Evolutionary conservation across 2,329 filamentous ascomycete species (phyloP), one percentile per base, ranked within the genome.

Genomic region (Penicillium brasilianum): DNA sequence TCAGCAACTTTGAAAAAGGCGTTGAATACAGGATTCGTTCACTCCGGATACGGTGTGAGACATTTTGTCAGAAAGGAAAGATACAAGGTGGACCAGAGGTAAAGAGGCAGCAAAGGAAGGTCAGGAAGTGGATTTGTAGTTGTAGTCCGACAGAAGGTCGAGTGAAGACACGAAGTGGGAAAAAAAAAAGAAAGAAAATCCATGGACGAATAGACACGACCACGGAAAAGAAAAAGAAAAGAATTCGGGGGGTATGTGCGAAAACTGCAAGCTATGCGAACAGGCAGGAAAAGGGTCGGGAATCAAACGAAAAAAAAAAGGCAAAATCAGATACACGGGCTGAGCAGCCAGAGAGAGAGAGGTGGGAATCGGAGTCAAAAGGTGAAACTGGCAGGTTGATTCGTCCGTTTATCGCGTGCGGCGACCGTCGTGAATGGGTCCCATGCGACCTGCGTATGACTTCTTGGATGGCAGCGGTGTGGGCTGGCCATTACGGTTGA

Each of bases 401-500:
- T 25, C 18, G 46, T 16, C 18, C 16, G n/a, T 59, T 63, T 65
- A 72, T 54, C 69, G 66, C 16, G 61, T 70, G 41, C 69, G 69
- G 57, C 69, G 69, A 48, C 69, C 69, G 58, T 68, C 66, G 20
- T 48, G 57, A 55, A 52, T 50, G 11, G 74, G 74, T 18, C 74
- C 75, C 60, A 66, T 69, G 59, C 73, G 71, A 41, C 72, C 74
- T 28, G 66, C 60, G 49, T 68, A 74, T 11, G 32, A 51, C 61
- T 58, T 69, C 60, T 71, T 71, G 41, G 59, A 41, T 13, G 62
- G 48, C 58, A 68, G 60, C 16, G 66, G 61, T 16, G 58, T 46
- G 20, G 68, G 56, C 46, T 68, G 66, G 18, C 70, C 72, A 49
- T 75, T 71, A 48, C 74, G 72, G 61, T 80, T 76, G 56, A 80